Base-by-base conservation (phyloP, 108 stramenopile genomes). In the Bacterosira constricta region DNA sequence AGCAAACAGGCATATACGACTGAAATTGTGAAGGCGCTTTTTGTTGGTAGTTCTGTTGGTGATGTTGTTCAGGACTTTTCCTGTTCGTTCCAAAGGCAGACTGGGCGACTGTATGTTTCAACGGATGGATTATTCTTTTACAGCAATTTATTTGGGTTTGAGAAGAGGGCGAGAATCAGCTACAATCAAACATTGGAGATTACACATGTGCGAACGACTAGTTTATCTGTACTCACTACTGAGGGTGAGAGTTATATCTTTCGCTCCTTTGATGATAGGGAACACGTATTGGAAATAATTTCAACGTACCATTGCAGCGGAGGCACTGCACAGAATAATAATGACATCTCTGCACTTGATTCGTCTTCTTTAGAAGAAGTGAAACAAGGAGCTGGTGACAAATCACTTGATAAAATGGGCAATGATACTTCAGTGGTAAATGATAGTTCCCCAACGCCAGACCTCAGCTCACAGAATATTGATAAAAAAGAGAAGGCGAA, bases 111-210 rank as follows among this genome's bases (percentile, higher is more conserved):
- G 29, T 92, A 88, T 58, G 85, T 79, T 9, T 73, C 87, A 32
- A 80, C 79, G 7, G 54, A 67, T 30, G 85, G 79, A 31, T 21
- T 92, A 23, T 74, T 87, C 23, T 92, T 86, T 63, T 87, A 86
- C 49, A 80, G 79, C 51, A 89, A 89, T 62, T 53, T 88, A 7
- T 83, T 92, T 67, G 91, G 91, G 12, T 89, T 88, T 63, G 91
- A 92, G 71, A 81, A 83, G 35, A 74, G 81, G 54, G 49, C 89
- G 20, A 52, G 80, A 39, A 60, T 92, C 9, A 57, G 58, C 10
- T 81, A 81, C 34, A 21, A 58, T 26, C 81, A 86, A n/a, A 46
- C 86, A 27, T 26, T 46, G 10, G 47, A 76, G 20, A 71, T 86
- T 9, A 45, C 77, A 11, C 32, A 61, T 17, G 75, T 85, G 23